These are phyloP conservation scores for Trifolium repens DNA, from an alignment of 306 rosid species.

Conservation along the genomic window DNA sequence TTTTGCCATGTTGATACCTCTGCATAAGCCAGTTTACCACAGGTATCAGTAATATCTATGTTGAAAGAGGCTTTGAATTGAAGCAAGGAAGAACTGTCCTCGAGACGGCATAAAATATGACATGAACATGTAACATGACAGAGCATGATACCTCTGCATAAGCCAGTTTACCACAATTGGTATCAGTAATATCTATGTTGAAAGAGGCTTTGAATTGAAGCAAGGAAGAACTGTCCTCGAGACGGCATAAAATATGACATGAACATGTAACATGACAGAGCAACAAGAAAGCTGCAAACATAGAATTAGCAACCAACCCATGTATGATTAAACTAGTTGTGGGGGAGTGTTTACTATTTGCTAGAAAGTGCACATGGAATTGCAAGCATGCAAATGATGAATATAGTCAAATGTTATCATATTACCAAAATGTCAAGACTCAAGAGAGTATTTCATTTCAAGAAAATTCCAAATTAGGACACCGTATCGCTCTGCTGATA, in stretches of 20 bases:
- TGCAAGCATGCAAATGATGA: background rate
- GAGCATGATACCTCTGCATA: no score
- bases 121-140: background rate
- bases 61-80: background rate
- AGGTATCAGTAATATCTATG: background rate
- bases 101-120: background rate
- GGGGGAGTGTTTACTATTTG: no score
- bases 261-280: background rate
- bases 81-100: background rate
- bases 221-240: background rate
- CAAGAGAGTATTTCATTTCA: no score
- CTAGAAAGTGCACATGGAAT: background rate
- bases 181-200: background rate
- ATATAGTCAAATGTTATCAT: background rate
- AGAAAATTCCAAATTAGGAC: no score
- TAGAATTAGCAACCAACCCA: background rate
- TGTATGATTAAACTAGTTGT: background rate
- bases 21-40: background rate
- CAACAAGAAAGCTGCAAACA: background rate
- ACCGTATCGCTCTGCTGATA: no score
- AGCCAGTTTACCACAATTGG: background rate
- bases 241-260: background rate
- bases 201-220: background rate
- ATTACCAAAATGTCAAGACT: no score
- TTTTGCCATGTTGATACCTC: slow-evolving; percentile 23